These are phyloP conservation scores for Aspergillus brunneoviolaceus DNA, from an alignment of 2,329 filamentous ascomycete genomes.

Conservation along the genomic window DNA sequence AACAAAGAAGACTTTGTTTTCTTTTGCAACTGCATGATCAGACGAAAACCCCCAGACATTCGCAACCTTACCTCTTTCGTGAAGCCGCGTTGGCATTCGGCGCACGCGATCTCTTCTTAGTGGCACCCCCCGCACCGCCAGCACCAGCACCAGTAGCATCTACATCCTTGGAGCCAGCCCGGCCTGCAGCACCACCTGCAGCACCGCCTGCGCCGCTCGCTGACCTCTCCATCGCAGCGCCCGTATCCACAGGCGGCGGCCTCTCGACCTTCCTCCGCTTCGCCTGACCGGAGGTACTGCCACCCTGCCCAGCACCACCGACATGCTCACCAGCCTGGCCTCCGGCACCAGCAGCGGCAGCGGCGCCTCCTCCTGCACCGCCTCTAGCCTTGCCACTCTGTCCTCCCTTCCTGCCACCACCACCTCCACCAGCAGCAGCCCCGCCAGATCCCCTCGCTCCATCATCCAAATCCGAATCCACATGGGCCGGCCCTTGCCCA, in stretches of 20 bases:
- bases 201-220: constrained; percentile 37
- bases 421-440: constrained; percentile 22
- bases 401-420: background rate
- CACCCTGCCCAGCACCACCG: constrained; percentile 44
- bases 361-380: background rate
- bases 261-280: constrained; percentile 85
- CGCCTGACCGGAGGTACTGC: constrained; percentile 51
- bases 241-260: constrained; percentile 38
- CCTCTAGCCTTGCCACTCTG: background rate
- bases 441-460: constrained; percentile 51
- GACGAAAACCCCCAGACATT: background rate
- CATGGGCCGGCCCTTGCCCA: constrained; percentile 67
- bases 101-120: constrained; percentile 72
- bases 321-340: constrained; percentile 13
- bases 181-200: constrained; percentile 25
- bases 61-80: constrained; percentile 69
- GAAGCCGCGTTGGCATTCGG: constrained; percentile 61
- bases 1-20: background rate
- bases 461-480: constrained; percentile 80
- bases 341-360: constrained; percentile 22
- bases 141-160: constrained; percentile 20
- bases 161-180: constrained; percentile 60
- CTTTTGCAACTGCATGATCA: background rate
- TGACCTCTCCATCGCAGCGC: constrained; percentile 41
- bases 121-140: constrained; percentile 55